Evolutionary conservation across 345 rosid species (phyloP).

Genomic region (Salix arbutifolia): DNA sequence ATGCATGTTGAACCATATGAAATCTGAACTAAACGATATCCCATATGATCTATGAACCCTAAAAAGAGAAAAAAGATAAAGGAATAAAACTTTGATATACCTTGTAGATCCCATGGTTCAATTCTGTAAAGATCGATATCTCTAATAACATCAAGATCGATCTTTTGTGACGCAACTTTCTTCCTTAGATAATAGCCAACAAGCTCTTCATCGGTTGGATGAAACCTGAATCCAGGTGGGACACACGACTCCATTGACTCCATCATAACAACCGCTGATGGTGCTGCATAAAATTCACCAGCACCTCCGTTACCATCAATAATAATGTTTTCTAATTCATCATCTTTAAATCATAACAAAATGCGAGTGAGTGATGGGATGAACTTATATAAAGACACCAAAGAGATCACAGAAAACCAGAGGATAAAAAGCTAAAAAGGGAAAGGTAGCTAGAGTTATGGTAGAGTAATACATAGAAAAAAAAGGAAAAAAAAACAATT

Average conservation of each 20-base stretch:
- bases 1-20: background rate
- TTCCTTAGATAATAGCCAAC: slow-evolving; percentile 95
- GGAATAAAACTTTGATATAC: slow-evolving; percentile 23
- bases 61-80: background rate
- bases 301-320: slow-evolving; percentile 19
- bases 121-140: slow-evolving; percentile 93
- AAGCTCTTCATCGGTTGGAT: slow-evolving; percentile 96
- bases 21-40: background rate
- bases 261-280: slow-evolving; percentile 32
- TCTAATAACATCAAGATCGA: slow-evolving; percentile 94
- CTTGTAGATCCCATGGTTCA: slow-evolving; percentile 99
- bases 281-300: slow-evolving; percentile 49
- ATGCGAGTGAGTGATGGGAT: slow-evolving; percentile 6
- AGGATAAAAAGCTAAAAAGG: slow-evolving; percentile 10
- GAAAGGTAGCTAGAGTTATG: background rate
- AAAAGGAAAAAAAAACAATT: background rate
- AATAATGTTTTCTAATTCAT: slow-evolving; percentile 12
- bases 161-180: slow-evolving; percentile 93
- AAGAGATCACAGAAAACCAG: background rate
- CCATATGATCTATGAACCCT: slow-evolving; percentile 8
- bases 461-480: background rate
- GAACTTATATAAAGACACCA: background rate
- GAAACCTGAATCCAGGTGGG: slow-evolving; percentile 98
- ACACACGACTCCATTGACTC: slow-evolving; percentile 85
- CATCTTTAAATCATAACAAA: slow-evolving; percentile 33